These are phyloP conservation scores for Myxozyma neotropica DNA, from an alignment of 805 yeast genomes.

Conservation along the genomic window DNA sequence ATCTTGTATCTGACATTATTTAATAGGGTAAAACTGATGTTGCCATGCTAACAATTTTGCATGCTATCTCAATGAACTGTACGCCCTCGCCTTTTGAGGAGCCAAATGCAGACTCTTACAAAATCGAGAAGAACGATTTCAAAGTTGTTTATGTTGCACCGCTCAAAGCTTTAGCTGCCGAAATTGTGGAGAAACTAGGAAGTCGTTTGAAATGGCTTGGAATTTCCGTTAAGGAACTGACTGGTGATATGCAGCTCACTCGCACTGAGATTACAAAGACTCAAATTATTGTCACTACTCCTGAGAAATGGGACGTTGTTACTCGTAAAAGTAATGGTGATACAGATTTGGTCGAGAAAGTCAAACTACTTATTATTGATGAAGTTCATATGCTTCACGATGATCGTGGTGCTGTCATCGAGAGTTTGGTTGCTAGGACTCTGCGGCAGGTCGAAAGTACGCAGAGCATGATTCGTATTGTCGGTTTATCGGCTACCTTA, in stretches of 20 bases:
- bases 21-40: slow-evolving; percentile 84
- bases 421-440: slow-evolving; percentile 91
- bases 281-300: slow-evolving; percentile 89
- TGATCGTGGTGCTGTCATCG: slow-evolving; percentile 97
- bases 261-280: slow-evolving; percentile 77
- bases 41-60: slow-evolving; percentile 77
- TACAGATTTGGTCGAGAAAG: slow-evolving; percentile 78
- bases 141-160: slow-evolving; percentile 94
- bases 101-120: slow-evolving; percentile 51
- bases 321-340: slow-evolving; percentile 93
- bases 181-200: slow-evolving; percentile 87
- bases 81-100: slow-evolving; percentile 50
- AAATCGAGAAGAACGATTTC: slow-evolving; percentile 79
- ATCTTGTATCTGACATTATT: background rate
- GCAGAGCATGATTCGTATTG: slow-evolving; percentile 90
- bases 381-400: slow-evolving; percentile 96
- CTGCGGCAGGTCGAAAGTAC: slow-evolving; percentile 91
- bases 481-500: slow-evolving; percentile 90
- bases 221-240: slow-evolving; percentile 79
- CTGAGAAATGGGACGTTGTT: slow-evolving; percentile 97
- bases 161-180: slow-evolving; percentile 91
- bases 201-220: slow-evolving; percentile 82
- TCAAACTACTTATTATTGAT: slow-evolving; percentile 84
- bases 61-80: slow-evolving; percentile 69
- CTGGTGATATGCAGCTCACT: slow-evolving; percentile 95